phyloP scores from a whole-genome alignment of 257 asterid species.

The Craterostigma plantagineum region DNA sequence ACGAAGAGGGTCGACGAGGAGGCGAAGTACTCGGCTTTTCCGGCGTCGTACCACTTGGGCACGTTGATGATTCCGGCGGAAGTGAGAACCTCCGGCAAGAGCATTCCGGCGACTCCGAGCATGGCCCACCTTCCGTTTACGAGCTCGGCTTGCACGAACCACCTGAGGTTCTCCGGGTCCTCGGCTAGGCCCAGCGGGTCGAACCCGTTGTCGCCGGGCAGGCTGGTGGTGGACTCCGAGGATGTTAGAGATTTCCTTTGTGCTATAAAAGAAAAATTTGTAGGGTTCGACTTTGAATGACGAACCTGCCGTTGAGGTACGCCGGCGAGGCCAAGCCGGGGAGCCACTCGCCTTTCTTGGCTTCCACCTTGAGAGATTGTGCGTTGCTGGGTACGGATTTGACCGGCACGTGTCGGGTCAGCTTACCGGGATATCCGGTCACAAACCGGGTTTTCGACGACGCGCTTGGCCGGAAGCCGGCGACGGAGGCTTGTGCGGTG shows the following conservation, averaged over 20 bases:
- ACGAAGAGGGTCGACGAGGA: constrained; percentile 71
- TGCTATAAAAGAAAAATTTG: too few species aligned
- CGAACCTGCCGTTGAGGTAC: constrained; percentile 74
- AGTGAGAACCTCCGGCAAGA: constrained; percentile 64
- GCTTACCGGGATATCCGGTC: constrained; percentile 42
- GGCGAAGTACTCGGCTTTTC: constrained; percentile 63
- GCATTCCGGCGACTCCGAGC: constrained; percentile 86
- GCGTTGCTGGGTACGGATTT: constrained; percentile 21
- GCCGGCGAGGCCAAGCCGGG: constrained; percentile 82
- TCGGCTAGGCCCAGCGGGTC: too few species aligned
- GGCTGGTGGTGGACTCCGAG: constrained; percentile 19
- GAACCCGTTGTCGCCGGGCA: constrained; percentile 12
- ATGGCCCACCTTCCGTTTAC: constrained; percentile 91
- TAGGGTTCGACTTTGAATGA: too few species aligned
- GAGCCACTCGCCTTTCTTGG: constrained; percentile 92
- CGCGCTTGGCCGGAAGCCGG: constrained; percentile 48
- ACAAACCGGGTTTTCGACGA: constrained; percentile 42
- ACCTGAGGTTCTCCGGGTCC: constrained; percentile 13
- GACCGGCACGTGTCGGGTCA: constrained; percentile 32
- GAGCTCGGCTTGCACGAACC: constrained; percentile 83
- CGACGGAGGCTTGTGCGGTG: constrained; percentile 57
- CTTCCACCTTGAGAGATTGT: constrained; percentile 48
- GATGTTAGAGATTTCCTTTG: too few species aligned
- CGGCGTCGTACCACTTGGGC: constrained; percentile 90
- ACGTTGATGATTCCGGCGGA: constrained; percentile 45